phyloP scores from a whole-genome alignment of 2,329 filamentous ascomycete species.

The Colletotrichum gloeosporioides region DNA sequence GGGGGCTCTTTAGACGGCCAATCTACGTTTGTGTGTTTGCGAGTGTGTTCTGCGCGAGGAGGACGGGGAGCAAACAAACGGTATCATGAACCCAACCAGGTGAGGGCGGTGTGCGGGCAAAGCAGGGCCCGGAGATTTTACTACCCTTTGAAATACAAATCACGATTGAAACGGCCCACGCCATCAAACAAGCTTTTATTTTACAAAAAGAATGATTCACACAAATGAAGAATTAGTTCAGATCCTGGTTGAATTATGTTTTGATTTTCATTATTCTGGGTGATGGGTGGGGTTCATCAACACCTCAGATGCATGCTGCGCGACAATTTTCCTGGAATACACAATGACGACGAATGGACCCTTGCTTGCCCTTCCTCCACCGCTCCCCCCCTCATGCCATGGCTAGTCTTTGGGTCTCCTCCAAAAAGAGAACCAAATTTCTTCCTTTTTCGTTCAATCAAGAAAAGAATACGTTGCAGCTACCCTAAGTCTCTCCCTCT shows the following conservation, averaged over 20 bases:
- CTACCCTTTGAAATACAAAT: constrained; percentile 9
- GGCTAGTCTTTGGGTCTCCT: neutral
- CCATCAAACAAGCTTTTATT: neutral
- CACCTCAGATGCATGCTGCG: neutral
- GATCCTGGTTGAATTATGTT: neutral
- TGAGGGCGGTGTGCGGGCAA: neutral
- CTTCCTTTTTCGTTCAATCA: neutral
- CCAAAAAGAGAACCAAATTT: neutral
- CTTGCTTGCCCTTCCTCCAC: neutral
- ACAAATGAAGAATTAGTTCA: neutral
- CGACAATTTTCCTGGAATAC: constrained; percentile 1
- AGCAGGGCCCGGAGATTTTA: constrained; percentile 2
- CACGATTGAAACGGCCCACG: constrained; percentile 3
- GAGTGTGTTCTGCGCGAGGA: neutral
- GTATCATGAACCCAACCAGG: constrained; percentile 7
- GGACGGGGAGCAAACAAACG: neutral
- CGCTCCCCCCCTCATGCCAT: neutral
- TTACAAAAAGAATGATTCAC: neutral
- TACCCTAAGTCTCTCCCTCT: neutral
- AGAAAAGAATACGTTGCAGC: neutral
- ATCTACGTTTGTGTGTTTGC: neutral
- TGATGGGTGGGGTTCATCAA: neutral
- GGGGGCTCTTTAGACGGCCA: constrained; percentile 3
- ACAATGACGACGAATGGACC: neutral
- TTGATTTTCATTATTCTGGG: constrained; percentile 8